Evolutionary conservation across 768 basidiomycete genomes (phyloP).

Genomic region (Clathrus columnatus): DNA sequence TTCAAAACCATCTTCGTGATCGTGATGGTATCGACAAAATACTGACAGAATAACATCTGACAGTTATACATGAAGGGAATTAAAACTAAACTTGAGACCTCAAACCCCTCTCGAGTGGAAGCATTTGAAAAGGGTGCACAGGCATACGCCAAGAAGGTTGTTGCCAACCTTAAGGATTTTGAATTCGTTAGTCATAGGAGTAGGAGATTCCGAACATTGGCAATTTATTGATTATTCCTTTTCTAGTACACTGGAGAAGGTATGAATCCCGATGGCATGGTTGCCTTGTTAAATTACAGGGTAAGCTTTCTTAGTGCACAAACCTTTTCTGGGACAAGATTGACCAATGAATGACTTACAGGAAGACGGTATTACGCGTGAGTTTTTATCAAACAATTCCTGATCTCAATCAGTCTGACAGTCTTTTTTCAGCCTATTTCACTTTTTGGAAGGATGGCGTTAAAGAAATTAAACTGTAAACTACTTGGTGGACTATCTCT

Average conservation of each 20-base stretch:
- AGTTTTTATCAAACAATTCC: slow-evolving; percentile 21
- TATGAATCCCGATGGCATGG: slow-evolving; percentile 88
- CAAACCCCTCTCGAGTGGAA: slow-evolving; percentile 50
- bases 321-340: not conserved
- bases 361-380: slow-evolving; percentile 79
- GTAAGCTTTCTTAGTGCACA: slow-evolving; percentile 28
- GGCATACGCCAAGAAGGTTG: slow-evolving; percentile 77
- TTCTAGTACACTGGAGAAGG: slow-evolving; percentile 58
- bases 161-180: slow-evolving; percentile 85
- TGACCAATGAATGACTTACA: slow-evolving; percentile 20
- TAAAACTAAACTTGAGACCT: slow-evolving; percentile 52
- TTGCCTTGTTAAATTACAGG: slow-evolving; percentile 91
- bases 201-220: not conserved
- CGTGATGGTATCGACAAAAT: too few relatives aligned
- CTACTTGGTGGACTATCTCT: too few relatives aligned
- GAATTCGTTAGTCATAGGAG: slow-evolving; percentile 64
- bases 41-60: not conserved
- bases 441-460: slow-evolving; percentile 96
- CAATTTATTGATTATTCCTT: not conserved
- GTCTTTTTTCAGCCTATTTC: slow-evolving; percentile 55
- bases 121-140: slow-evolving; percentile 78
- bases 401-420: not conserved
- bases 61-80: slow-evolving; percentile 92
- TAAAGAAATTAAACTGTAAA: slow-evolving; percentile 65
- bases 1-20: not conserved